A percentile compares a stretch with the other conserved stretches of the same genome.
Conservation (phyloP, 176 grass and related monocot species). For the Chrysopogon serrulatus region DNA sequence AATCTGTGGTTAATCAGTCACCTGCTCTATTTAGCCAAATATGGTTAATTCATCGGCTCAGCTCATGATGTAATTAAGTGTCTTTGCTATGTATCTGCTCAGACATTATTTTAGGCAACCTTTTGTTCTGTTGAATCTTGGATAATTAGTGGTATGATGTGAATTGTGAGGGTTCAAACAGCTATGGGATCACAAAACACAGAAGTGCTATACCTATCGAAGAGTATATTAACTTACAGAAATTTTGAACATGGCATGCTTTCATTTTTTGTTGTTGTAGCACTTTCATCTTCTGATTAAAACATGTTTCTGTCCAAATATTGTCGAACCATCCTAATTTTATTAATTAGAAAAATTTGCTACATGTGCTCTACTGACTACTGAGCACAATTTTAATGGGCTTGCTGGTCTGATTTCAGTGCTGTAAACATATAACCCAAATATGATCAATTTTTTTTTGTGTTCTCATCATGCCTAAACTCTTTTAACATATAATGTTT, state of each 20-base stretch:
- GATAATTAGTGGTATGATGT: background rate
- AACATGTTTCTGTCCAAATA: background rate
- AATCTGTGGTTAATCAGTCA: background rate
- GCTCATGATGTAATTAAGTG: background rate
- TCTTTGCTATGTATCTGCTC: background rate
- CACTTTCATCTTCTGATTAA: background rate
- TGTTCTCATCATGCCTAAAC: background rate
- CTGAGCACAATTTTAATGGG: background rate
- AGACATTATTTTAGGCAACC: background rate
- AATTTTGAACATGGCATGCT: background rate
- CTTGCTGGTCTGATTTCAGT: background rate
- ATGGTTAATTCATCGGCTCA: background rate
- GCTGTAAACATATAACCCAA: background rate
- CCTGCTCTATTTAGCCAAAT: background rate
- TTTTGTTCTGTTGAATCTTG: background rate
- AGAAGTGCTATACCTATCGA: background rate
- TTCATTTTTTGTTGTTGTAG: background rate
- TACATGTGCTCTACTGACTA: background rate
- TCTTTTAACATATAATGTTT: background rate
- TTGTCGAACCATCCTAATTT: background rate
- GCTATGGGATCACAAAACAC: background rate
- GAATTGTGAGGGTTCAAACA: background rate
- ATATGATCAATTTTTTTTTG: background rate
- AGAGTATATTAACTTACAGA: background rate
- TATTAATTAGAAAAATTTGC: background rate